Percentiles rank a stretch among this genome's conserved stretches.
Conservation (phyloP, 768 basidiomycete genomes). For the Cystobasidiopsis lactophilus region DNA sequence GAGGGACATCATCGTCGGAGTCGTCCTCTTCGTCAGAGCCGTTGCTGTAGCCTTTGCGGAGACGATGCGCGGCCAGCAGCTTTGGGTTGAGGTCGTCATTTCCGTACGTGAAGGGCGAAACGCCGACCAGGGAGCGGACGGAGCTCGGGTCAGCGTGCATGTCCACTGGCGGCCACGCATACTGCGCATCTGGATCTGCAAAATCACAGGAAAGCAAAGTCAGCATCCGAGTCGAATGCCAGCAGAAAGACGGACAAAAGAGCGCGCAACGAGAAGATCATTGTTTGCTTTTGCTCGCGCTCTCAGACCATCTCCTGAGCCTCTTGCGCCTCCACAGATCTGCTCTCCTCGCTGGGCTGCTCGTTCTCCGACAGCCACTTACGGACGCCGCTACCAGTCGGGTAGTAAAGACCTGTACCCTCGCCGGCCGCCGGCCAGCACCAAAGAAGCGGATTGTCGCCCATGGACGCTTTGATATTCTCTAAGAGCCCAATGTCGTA, state of each 20-base stretch:
- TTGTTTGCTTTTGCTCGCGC: no score
- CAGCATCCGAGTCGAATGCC: no score
- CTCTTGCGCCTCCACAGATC: no score
- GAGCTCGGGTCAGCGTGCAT: not conserved
- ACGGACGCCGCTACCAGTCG: constrained; percentile 33
- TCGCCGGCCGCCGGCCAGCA: constrained; percentile 33
- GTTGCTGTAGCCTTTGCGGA: not conserved
- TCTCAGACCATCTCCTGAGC: not conserved
- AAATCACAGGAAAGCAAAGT: no score
- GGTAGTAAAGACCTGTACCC: constrained; percentile 28
- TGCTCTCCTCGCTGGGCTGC: not conserved
- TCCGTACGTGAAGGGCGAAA: constrained; percentile 24
- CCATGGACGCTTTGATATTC: constrained; percentile 61
- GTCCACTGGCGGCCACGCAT: constrained; percentile 19
- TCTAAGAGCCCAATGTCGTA: constrained; percentile 57
- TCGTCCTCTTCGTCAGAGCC: not conserved
- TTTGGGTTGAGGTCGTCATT: constrained; percentile 22
- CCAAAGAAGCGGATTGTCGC: constrained; percentile 54
- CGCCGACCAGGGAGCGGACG: not conserved
- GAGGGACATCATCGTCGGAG: constrained; percentile 11
- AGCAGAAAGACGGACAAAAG: no score
- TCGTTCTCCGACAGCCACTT: constrained; percentile 8
- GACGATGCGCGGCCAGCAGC: constrained; percentile 15
- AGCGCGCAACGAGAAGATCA: not conserved
- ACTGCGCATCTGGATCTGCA: constrained; percentile 10